Percentiles rank a stretch among this genome's conserved stretches.
Evolutionary conservation across 441 rosid species (phyloP).

Genomic region (Codiaeum variegatum): DNA sequence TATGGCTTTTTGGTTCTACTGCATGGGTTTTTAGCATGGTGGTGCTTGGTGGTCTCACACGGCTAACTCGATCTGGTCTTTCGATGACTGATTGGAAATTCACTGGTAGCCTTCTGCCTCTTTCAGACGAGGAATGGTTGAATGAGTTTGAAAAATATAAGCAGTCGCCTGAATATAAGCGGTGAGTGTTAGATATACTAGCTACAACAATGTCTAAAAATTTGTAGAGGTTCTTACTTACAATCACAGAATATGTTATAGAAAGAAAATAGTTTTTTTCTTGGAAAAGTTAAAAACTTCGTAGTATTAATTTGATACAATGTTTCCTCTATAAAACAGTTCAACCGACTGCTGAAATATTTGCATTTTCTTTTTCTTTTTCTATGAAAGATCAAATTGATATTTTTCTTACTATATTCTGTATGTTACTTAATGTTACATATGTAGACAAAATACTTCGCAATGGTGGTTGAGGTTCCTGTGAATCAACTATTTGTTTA

Average conservation of each 20-base stretch:
- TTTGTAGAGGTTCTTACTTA: neutral
- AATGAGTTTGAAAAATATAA: constrained; percentile 80
- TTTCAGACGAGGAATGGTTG: constrained; percentile 74
- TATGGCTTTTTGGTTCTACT: constrained; percentile 92
- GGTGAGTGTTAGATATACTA: constrained; percentile 35
- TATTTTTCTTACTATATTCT: neutral
- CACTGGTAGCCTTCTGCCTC: constrained; percentile 74
- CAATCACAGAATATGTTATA: neutral
- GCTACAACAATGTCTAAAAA: neutral
- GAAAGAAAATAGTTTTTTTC: neutral
- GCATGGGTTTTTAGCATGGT: constrained; percentile 97
- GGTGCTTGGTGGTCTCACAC: constrained; percentile 76
- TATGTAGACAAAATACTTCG: neutral
- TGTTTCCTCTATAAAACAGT: neutral
- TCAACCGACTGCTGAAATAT: neutral
- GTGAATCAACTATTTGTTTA: neutral
- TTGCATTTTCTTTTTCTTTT: neutral
- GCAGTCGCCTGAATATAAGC: constrained; percentile 81
- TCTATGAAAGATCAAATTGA: neutral
- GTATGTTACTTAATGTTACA: neutral
- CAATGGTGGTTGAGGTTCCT: neutral
- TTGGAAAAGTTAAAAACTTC: neutral
- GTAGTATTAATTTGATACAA: no score
- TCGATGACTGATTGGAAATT: constrained; percentile 99
- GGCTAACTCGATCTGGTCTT: constrained; percentile 86